Evolutionary conservation across 345 rosid species (phyloP).

Genomic region (Eucalyptus erythrocorys): DNA sequence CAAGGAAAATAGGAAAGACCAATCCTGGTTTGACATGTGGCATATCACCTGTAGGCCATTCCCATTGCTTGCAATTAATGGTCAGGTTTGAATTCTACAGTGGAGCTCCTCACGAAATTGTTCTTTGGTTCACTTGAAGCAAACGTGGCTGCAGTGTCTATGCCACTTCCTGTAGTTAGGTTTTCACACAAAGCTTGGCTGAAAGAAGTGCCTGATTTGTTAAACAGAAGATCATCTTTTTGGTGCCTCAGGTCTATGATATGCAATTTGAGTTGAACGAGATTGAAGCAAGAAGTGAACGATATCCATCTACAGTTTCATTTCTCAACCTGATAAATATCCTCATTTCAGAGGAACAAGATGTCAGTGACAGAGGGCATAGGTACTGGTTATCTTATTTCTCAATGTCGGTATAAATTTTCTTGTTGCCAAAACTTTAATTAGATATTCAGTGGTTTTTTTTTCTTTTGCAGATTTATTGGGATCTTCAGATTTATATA

Average conservation of each 20-base stretch:
- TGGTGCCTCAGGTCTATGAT: constrained; percentile 63
- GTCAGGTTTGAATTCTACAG: neutral
- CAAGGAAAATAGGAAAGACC: neutral
- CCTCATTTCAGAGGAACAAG: constrained; percentile 85
- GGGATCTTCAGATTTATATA: constrained; percentile 87
- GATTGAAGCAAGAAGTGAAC: constrained; percentile 92
- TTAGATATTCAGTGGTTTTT: neutral
- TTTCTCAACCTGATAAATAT: constrained; percentile 76
- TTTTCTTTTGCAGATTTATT: constrained; percentile 52
- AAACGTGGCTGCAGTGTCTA: neutral
- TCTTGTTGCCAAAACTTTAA: neutral
- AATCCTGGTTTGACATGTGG: neutral
- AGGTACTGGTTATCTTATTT: constrained; percentile 32
- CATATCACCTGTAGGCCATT: neutral
- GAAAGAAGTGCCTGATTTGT: neutral
- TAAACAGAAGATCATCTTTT: neutral
- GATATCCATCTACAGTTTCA: constrained; percentile 85
- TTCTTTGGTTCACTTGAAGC: neutral
- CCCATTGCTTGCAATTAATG: neutral
- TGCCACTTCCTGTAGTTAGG: neutral
- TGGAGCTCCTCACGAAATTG: neutral
- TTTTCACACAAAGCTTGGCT: neutral
- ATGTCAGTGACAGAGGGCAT: constrained; percentile 74
- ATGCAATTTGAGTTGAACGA: constrained; percentile 98
- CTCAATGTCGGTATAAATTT: neutral